Evolutionary conservation across 192 early-diverging fungal species (phyloP), one percentile per base, ranked within the genome.

Genomic region (Rhizophagus clarus): DNA sequence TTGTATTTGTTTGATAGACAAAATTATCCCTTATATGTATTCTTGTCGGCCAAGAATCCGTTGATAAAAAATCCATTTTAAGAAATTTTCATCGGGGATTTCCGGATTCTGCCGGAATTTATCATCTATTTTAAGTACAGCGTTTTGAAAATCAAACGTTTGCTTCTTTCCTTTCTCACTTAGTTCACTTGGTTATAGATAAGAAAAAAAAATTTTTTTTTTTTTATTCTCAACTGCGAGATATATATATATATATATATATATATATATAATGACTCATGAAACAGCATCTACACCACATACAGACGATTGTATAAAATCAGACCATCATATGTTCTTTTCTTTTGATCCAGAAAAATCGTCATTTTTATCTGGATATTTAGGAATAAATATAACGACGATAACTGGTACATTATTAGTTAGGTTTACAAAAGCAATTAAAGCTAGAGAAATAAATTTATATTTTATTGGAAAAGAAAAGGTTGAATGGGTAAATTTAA

Each of bases 391-490:
- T 34, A 10, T 1, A 7, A 29, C 67, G 2, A 69, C 24, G 7
- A n/a, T 69, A 34, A 31, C 67, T 5, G 67, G 67, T n/a, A 31
- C 29, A 11, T 37, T 69, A 34, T 37, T 34, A 15, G 12, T 69
- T 69, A 29, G 67, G n/a, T 31, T 31, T 37, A 10, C 67, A n/a
- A 14, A 31, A 69, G 28, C 24, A 31, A 31, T 69, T 20, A n/a
- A 69, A 69, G 67, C 67, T 29, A 69, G 20, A 31, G 15, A 29
- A 2, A 32, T 69, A 29, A 69, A 7, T 3, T 28, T 69, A 10
- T 20, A 69, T 34, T 69, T 69, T 69, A 37, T 69, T 37, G 67
- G 67, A 17, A 69, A 29, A 69, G 67, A 69, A 69, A 37, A 34
- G 8, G 67, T 69, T n/a, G 67, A 69, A 31, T 28, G n/a, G 67